phyloP scores from a whole-genome alignment of 352 stramenopile genomes.

The Globisporangium carolinianum region DNA sequence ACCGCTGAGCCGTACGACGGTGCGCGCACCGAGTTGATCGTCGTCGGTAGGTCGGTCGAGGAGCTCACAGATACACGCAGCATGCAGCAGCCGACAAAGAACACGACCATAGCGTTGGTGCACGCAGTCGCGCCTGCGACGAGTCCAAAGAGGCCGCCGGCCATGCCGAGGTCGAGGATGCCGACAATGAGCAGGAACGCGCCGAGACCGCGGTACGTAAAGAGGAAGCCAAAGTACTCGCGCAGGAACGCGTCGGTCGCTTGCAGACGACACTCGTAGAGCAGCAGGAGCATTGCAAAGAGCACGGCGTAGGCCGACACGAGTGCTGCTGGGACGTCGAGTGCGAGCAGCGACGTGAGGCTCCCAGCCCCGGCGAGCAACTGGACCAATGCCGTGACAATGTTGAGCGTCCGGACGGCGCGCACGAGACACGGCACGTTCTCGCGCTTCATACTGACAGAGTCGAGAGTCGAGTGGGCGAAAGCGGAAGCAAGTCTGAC shows the following conservation, averaged over 20 bases:
- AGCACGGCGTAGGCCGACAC: constrained; percentile 45
- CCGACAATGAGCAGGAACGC: constrained; percentile 52
- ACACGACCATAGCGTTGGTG: constrained; percentile 32
- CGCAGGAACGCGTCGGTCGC: constrained; percentile 37
- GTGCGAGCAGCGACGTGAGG: constrained; percentile 28
- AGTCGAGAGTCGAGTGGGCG: constrained; percentile 3
- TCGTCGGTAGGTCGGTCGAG: constrained; percentile 2
- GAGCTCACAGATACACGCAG: constrained; percentile 9
- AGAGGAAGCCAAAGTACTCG: constrained; percentile 57
- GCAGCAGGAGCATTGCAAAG: constrained; percentile 38
- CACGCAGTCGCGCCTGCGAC: constrained; percentile 28
- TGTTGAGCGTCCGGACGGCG: constrained; percentile 29
- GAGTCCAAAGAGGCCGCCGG: constrained; percentile 26
- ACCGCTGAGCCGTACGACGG: constrained; percentile 11
- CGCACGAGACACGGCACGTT: constrained; percentile 21
- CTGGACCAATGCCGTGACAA: constrained; percentile 34
- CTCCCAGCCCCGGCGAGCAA: constrained; percentile 32
- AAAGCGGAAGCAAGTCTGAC: too few species aligned
- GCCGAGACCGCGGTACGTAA: constrained; percentile 41
- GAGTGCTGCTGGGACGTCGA: constrained; percentile 34
- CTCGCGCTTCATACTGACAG: constrained; percentile 12
- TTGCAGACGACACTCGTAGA: constrained; percentile 45
- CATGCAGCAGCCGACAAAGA: constrained; percentile 24
- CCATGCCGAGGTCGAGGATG: constrained; percentile 52
- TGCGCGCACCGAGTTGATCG: constrained; percentile 8